A percentile compares a stretch with the other conserved stretches of the same genome.
Conservation (phyloP, 1,284 basidiomycete genomes). For the Phlebopus sp. region DNA sequence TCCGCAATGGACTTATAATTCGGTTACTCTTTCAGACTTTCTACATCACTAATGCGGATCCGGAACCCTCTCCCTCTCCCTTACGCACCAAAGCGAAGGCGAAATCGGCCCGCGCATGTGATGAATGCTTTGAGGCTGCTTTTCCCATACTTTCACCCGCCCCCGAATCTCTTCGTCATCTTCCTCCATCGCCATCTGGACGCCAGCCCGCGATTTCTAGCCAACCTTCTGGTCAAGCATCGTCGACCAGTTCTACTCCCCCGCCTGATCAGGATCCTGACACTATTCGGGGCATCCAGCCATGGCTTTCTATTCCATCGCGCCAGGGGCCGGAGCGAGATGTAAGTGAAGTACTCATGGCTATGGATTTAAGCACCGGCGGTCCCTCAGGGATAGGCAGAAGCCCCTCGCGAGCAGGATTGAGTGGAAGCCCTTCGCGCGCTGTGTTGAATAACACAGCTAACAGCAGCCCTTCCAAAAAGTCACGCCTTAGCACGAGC, state of each 20-base stretch:
- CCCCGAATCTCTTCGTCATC: conserved; percentile 1
- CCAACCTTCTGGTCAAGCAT: conserved; percentile 9
- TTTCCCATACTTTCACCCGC: conserved; percentile 59
- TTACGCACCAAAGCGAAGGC: conserved; percentile 46
- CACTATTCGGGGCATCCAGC: conserved; percentile 21
- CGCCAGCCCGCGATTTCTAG: conserved; percentile 1
- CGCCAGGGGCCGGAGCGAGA: conserved; percentile 18
- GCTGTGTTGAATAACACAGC: conserved; percentile 11
- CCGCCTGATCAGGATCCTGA: conserved; percentile 12
- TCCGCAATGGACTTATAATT: not conserved
- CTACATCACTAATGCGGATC: conserved; percentile 60
- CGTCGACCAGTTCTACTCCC: conserved; percentile 23
- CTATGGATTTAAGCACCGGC: conserved; percentile 31
- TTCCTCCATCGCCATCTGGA: conserved; percentile 6
- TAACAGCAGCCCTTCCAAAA: conserved; percentile 20
- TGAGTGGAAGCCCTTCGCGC: conserved; percentile 32
- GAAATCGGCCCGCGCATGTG: conserved; percentile 78
- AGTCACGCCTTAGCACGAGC: conserved; percentile 23
- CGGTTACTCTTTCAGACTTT: conserved; percentile 55
- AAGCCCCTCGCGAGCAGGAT: conserved; percentile 25
- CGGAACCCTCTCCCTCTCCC: conserved; percentile 20
- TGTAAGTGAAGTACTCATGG: conserved; percentile 38
- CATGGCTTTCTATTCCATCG: conserved; percentile 33
- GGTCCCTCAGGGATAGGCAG: conserved; percentile 15
- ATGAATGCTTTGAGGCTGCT: conserved; percentile 81